A percentile compares a stretch with the other conserved stretches of the same genome.
Conservation (phyloP, 257 asterid species). For the Solanum corneliomulleri region DNA sequence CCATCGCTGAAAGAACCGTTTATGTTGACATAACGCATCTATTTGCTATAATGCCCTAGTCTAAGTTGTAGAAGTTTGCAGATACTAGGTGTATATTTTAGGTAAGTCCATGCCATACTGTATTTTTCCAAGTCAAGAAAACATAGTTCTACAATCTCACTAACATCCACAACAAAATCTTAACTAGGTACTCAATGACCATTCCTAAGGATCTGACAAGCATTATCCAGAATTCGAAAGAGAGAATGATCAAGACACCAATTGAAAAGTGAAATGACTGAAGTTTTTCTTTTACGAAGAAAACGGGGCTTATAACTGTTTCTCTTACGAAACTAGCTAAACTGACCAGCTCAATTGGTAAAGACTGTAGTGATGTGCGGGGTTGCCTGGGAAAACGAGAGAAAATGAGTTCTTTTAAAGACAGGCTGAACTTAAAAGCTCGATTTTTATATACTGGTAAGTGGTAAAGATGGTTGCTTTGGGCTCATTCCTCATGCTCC, state of each 20-base stretch:
- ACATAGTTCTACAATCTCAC: not conserved
- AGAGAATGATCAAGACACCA: not conserved
- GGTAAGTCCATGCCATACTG: not conserved
- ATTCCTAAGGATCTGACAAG: not conserved
- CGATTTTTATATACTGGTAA: not conserved
- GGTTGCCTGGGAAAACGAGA: not conserved
- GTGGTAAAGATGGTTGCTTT: not conserved
- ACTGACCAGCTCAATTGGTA: not conserved
- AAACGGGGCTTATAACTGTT: not conserved
- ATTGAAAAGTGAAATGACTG: not conserved
- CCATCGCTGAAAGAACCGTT: not conserved
- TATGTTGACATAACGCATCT: not conserved
- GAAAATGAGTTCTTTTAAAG: not conserved
- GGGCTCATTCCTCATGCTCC: not conserved
- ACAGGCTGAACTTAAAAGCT: not conserved
- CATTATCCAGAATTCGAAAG: not conserved
- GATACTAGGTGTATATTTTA: not conserved
- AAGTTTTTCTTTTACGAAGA: not conserved
- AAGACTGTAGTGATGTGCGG: not conserved
- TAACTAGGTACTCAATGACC: not conserved
- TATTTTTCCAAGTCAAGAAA: not conserved
- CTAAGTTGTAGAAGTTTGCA: not conserved
- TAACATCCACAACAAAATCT: not conserved
- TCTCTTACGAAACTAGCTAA: not conserved
- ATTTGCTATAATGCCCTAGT: not conserved